Evolutionary conservation across 352 stramenopile genomes (phyloP).

Genomic region (Thraustochytrium sp.): DNA sequence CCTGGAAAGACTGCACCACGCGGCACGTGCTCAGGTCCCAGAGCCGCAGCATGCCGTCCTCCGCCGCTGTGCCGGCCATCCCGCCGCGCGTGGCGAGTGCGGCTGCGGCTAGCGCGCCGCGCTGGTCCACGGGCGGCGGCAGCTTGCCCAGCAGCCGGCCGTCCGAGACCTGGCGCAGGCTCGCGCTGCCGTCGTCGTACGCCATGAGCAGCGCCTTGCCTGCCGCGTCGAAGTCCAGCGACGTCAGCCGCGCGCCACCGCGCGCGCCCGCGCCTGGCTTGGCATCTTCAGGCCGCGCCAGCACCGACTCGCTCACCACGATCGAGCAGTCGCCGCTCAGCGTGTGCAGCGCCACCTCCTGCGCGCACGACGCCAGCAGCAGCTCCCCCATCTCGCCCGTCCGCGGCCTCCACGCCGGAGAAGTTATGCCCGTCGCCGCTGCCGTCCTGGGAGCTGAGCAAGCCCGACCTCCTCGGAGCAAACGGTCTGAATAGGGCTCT

Average conservation of each 20-base stretch:
- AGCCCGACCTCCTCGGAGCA: too few species aligned
- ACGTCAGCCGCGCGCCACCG: background rate
- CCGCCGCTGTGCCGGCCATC: background rate
- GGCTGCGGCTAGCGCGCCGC: background rate
- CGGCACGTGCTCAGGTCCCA: background rate
- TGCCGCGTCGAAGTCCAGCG: background rate
- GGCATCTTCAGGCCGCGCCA: too few species aligned
- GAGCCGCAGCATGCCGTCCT: constrained; percentile 3
- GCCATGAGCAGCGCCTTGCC: background rate
- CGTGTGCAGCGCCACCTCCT: background rate
- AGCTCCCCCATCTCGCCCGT: background rate
- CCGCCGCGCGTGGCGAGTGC: background rate
- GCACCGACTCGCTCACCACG: background rate
- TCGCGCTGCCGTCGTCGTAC: background rate
- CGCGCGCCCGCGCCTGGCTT: background rate
- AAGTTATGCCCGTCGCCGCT: too few species aligned
- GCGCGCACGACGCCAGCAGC: background rate
- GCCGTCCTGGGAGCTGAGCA: too few species aligned
- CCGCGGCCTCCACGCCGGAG: background rate
- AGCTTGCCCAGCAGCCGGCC: background rate
- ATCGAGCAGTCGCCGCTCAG: background rate
- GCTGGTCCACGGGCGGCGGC: background rate
- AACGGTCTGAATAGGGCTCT: too few species aligned
- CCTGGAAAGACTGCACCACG: background rate
- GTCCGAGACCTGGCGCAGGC: background rate